These are phyloP conservation scores for Recurvomyces mirabilis DNA, from an alignment of 495 filamentous ascomycete species.

Conservation along the genomic window DNA sequence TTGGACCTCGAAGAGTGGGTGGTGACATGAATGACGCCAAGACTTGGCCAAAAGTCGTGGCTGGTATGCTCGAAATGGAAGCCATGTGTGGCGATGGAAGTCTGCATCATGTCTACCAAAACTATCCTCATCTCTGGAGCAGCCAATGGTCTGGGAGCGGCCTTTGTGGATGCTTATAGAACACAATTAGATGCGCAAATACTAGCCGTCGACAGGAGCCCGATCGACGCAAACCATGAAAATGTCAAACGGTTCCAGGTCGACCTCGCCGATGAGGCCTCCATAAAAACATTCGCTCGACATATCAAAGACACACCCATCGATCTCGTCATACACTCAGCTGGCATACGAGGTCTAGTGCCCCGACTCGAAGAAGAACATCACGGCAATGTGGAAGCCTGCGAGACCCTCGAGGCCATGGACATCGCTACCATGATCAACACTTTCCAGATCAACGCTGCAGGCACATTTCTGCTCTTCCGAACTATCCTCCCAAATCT, in stretches of 20 bases:
- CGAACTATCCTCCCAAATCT: slow-evolving; percentile 24
- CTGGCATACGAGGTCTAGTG: slow-evolving; percentile 32
- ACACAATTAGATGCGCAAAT: slow-evolving; percentile 2
- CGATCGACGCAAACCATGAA: neutral
- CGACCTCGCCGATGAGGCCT: slow-evolving; percentile 9
- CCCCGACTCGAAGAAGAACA: slow-evolving; percentile 17
- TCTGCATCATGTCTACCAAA: too few relatives aligned
- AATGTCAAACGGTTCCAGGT: slow-evolving; percentile 12
- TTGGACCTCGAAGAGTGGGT: too few relatives aligned
- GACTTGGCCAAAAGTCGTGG: too few relatives aligned
- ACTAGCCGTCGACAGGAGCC: slow-evolving; percentile 14
- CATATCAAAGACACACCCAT: slow-evolving; percentile 17
- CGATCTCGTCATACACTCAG: slow-evolving; percentile 29
- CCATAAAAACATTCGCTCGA: slow-evolving; percentile 12
- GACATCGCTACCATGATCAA: slow-evolving; percentile 21
- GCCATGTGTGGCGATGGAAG: too few relatives aligned
- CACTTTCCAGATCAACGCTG: slow-evolving; percentile 28
- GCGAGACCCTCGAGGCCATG: slow-evolving; percentile 29
- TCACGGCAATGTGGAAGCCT: slow-evolving; percentile 21
- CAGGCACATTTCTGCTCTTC: slow-evolving; percentile 28
- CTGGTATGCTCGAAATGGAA: too few relatives aligned
- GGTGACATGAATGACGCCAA: too few relatives aligned
- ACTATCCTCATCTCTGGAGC: slow-evolving; percentile 17
- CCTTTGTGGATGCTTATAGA: slow-evolving; percentile 18
- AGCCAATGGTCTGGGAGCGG: slow-evolving; percentile 21